Evolutionary conservation across 148 eudicot species (phyloP), one percentile per base, ranked within the genome.

Genomic region (Chenopodium formosanum): DNA sequence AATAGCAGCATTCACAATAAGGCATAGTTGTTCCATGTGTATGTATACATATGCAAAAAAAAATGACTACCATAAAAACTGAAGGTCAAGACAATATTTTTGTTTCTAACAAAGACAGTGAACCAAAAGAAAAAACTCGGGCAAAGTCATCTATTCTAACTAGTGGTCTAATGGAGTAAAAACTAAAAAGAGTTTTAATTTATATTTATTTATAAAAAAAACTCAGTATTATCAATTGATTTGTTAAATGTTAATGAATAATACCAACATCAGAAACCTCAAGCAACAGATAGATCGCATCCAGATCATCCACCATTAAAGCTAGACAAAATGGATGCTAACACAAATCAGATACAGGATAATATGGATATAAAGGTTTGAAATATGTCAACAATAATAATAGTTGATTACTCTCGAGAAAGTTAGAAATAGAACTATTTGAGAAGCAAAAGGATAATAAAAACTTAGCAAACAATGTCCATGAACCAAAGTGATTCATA

Each of bases 1-100:
- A 78, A 80, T 53, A 84, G 73, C 10, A 56, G 19, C 63, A 68
- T 68, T 70, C 47, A 62, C 46, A 58, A 32, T 79, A 58, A 85
- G 83, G 60, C 70, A 58, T 29, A 72, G 62, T 34, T 27, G 32
- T 17, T 34, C 47, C 20, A 46, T 29, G 48, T 11, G 17, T 31
- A 25, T 16, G 23, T 31, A 25, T 16, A 22, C 11, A 63, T 7
- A 23, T 27, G 73, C 46, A 47, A 73, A 25, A 25, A 25, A 52
- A 74, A 13, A 74, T 5, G 20, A 9, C 14, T n/a, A 72, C 2
- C 29, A 11, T 23, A 71, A 23, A 73, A 10, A 73, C 32, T 73
- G 5, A 34, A 34, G 37, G 37, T 34, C 76, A 22, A 23, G 14
- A 11, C 20, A 20, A 44, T 47, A 7, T 13, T n/a, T 11, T 14